Conservation (phyloP, 257 asterid genomes). For the Gentiana straminea region DNA sequence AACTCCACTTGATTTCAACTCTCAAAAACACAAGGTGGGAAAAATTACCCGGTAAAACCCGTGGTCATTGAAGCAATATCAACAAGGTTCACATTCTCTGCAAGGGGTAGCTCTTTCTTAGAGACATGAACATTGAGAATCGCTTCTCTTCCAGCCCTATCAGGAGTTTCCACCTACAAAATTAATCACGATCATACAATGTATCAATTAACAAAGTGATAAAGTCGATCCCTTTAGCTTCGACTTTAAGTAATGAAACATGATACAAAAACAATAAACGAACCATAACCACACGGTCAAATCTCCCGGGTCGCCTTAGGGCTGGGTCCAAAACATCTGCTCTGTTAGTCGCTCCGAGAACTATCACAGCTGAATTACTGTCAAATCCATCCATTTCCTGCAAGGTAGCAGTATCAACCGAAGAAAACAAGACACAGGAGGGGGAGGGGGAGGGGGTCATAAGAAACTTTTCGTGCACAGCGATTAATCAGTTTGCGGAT, state of each 20-base stretch:
- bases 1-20: background rate
- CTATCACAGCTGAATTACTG: conserved; percentile 95
- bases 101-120: conserved; percentile 92
- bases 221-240: background rate
- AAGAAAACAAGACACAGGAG: conserved; percentile 5
- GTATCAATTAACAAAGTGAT: too few relatives aligned
- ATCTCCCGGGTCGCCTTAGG: conserved; percentile 98
- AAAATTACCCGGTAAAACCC: conserved; percentile 91
- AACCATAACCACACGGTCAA: conserved; percentile 95
- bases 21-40: conserved; percentile 2
- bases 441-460: too few relatives aligned
- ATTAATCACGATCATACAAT: too few relatives aligned
- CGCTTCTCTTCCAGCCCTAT: conserved; percentile 92
- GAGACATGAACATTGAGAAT: conserved; percentile 81
- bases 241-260: conserved; percentile 8
- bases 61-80: conserved; percentile 95
- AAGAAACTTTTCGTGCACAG: background rate
- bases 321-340: conserved; percentile 98
- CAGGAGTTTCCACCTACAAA: conserved; percentile 93
- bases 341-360: conserved; percentile 97
- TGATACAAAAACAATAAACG: conserved; percentile 7
- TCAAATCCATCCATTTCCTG: conserved; percentile 99
- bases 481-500: background rate
- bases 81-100: conserved; percentile 62
- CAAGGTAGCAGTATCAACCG: conserved; percentile 21